These are phyloP conservation scores for Salix viminalis DNA, from an alignment of 345 rosid genomes.

Conservation along the genomic window DNA sequence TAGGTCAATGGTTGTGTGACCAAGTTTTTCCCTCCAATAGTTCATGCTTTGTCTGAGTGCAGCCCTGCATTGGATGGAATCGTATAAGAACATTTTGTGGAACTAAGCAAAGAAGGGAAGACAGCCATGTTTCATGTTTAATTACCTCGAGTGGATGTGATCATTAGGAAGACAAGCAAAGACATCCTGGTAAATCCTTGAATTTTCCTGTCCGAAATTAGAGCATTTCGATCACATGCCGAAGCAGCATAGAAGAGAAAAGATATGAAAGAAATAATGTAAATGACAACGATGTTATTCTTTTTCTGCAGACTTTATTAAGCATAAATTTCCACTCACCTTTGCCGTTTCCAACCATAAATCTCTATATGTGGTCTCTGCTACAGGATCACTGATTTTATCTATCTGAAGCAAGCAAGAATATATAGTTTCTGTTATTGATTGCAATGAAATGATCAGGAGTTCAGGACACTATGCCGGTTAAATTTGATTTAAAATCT, in stretches of 20 bases:
- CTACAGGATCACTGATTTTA: slow-evolving; percentile 62
- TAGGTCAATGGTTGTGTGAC: slow-evolving; percentile 71
- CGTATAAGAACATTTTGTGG: not conserved
- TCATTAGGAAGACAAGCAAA: slow-evolving; percentile 86
- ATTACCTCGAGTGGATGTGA: slow-evolving; percentile 58
- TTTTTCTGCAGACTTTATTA: not conserved
- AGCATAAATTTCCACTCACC: slow-evolving; percentile 22
- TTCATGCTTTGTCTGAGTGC: slow-evolving; percentile 55
- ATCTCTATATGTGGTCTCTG: slow-evolving; percentile 56
- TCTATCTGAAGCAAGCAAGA: slow-evolving; percentile 36
- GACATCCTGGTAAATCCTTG: slow-evolving; percentile 61
- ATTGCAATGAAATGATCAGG: not conserved
- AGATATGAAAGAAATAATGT: not conserved
- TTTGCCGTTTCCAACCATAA: slow-evolving; percentile 73
- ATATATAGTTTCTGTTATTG: not conserved
- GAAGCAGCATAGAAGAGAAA: not conserved
- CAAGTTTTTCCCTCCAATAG: slow-evolving; percentile 59
- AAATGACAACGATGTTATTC: not conserved
- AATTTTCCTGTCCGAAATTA: slow-evolving; percentile 41
- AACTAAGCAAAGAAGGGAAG: not conserved
- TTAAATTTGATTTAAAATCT: not conserved
- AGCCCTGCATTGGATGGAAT: slow-evolving; percentile 39
- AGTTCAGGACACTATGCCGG: not conserved
- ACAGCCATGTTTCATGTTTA: not conserved
- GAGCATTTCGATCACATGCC: not conserved